phyloP scores from a whole-genome alignment of 106 monocot genomes.

The Phalaenopsis equestris region DNA sequence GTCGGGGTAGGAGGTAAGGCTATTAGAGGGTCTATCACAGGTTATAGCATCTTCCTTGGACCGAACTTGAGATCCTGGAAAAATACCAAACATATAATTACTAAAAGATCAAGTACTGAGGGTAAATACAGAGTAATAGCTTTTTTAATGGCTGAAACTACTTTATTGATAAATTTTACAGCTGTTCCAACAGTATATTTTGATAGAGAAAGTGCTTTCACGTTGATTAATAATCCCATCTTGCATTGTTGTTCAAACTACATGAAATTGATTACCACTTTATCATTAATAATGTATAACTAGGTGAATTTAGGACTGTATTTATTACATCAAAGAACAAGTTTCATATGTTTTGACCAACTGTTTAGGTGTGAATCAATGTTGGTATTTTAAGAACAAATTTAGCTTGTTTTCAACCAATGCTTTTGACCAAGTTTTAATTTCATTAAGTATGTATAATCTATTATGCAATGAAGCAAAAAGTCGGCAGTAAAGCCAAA shows the following conservation, averaged over 20 bases:
- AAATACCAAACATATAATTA: background rate
- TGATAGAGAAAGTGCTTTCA: background rate
- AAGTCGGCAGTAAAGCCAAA: background rate
- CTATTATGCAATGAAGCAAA: background rate
- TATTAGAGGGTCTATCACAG: background rate
- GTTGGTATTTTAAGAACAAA: background rate
- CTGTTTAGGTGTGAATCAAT: background rate
- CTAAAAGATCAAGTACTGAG: background rate
- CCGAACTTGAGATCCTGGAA: background rate
- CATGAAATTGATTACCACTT: background rate
- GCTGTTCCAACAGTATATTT: background rate
- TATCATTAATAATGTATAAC: background rate
- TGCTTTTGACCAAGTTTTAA: background rate
- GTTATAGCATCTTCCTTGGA: background rate
- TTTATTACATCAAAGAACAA: background rate
- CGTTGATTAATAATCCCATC: background rate
- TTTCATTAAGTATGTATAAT: background rate
- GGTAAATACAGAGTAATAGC: background rate
- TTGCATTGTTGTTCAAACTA: background rate
- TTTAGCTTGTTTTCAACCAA: background rate
- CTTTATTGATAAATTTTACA: background rate
- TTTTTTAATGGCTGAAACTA: background rate
- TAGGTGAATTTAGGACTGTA: background rate
- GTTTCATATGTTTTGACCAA: background rate
- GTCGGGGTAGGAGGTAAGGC: background rate